Base-by-base conservation (phyloP, 805 yeast species). In the Spathaspora hagerdaliae region DNA sequence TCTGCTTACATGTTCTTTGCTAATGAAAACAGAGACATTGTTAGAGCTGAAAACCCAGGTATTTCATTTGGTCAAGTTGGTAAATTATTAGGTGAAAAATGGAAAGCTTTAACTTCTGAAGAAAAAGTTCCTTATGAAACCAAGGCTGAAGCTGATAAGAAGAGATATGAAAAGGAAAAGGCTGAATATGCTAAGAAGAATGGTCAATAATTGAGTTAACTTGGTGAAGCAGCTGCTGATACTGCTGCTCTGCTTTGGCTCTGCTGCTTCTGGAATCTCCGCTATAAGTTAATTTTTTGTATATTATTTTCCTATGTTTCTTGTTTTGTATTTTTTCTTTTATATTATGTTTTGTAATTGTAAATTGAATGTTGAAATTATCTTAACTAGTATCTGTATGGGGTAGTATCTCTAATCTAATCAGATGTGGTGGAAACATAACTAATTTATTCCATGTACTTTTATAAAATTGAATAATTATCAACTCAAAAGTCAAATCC, bases 1-100 rank as follows among this genome's bases (percentile, higher is more conserved):
- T 89, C 97, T 50, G 97, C 98, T 41, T 94, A 92, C 83, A 91
- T 94, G 98, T 92, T 88, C 82, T 94, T 91, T 65, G 98, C 99
- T 59, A 90, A 89, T 67, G 97, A 90, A 64, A 87, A 87, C 80
- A 91, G 99, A 79, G 97, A 92, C 72, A 81, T 82, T 53, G 96
- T 94, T 57, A 83, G 96, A 69, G 83, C 92, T 51, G 98, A 91
- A 69, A 89, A 92, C 79, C 97, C 98, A 60, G 97, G 96, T 66
- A 87, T 91, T 58, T 74, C 91, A 37, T 94, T 94, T 63, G 99
- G 95, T 56, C 95, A 90, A 74, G 92, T 94, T 55, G 98, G 98
- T 65, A 89, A 85, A 72, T 69, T 89, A 51, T 82, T 94, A 61
- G 99, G 99, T 69, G 97, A 90, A 71, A 86, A 79, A 73, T 94